A percentile compares a stretch with the other conserved stretches of the same genome.
Conservation (phyloP, 257 asterid species). For the Thymus mandschuricus region DNA sequence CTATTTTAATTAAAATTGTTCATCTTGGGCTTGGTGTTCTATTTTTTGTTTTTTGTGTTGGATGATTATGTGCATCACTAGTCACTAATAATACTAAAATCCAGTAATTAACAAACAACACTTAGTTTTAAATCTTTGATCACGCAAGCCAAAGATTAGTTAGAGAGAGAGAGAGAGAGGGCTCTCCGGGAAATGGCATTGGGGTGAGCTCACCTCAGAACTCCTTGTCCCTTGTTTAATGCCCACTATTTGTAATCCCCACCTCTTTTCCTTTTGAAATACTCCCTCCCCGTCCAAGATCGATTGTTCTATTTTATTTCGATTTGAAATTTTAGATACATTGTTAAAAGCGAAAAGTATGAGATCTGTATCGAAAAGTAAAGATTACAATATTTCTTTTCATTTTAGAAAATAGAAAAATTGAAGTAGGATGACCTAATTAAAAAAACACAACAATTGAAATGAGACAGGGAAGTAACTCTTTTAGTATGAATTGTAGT, state of each 20-base stretch:
- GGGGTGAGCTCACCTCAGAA: slow-evolving; percentile 45
- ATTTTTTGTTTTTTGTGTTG: slow-evolving; percentile 68
- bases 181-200: slow-evolving; percentile 38
- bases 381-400: too few relatives aligned
- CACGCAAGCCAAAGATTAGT: slow-evolving; percentile 50
- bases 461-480: too few relatives aligned
- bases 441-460: too few relatives aligned
- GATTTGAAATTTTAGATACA: too few relatives aligned
- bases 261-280: neutral
- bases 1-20: slow-evolving; percentile 42
- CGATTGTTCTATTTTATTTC: too few relatives aligned
- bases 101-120: slow-evolving; percentile 23
- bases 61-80: slow-evolving; percentile 38
- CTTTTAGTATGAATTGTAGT: neutral
- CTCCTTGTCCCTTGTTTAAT: slow-evolving; percentile 33
- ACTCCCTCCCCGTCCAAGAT: neutral
- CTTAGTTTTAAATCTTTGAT: slow-evolving; percentile 1
- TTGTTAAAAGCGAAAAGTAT: too few relatives aligned
- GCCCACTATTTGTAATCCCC: slow-evolving; percentile 23
- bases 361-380: too few relatives aligned
- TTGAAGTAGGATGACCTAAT: too few relatives aligned
- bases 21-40: slow-evolving; percentile 51
- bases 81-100: slow-evolving; percentile 1
- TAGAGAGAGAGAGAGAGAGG: slow-evolving; percentile 25
- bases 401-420: too few relatives aligned